Evolutionary conservation across 148 eudicot genomes (phyloP).

Genomic region (Selenicereus undatus): DNA sequence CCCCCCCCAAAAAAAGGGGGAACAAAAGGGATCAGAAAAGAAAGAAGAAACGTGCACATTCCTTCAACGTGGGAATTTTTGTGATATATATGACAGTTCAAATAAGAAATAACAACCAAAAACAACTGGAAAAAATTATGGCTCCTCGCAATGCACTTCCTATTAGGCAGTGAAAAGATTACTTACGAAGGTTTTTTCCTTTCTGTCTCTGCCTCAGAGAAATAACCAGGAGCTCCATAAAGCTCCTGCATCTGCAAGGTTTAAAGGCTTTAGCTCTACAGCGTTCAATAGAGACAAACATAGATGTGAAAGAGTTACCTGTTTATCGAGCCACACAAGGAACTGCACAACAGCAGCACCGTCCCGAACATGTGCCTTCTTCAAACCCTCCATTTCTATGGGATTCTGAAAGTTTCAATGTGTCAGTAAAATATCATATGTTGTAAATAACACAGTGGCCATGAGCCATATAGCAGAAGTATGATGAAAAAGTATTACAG

Average conservation of each 20-base stretch:
- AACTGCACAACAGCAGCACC: slow-evolving; percentile 97
- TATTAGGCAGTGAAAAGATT: neutral
- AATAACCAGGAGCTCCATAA: slow-evolving; percentile 95
- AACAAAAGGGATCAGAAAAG: neutral
- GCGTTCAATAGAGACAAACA: neutral
- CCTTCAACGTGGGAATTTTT: too few species aligned
- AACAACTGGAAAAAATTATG: neutral
- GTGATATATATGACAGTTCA: neutral
- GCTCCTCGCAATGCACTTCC: neutral
- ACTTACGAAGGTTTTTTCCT: slow-evolving; percentile 61
- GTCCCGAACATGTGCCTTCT: slow-evolving; percentile 81
- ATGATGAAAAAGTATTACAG: neutral
- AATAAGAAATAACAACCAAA: neutral
- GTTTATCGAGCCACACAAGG: slow-evolving; percentile 95
- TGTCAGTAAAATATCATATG: neutral
- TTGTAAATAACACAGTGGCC: neutral
- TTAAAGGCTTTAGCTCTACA: slow-evolving; percentile 6
- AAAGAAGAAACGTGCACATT: neutral
- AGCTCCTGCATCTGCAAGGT: slow-evolving; percentile 78
- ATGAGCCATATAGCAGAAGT: neutral
- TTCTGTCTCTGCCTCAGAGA: slow-evolving; percentile 54
- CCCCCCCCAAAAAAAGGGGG: neutral
- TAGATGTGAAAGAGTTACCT: slow-evolving; percentile 38
- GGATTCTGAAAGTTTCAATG: slow-evolving; percentile 54
- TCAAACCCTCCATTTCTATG: slow-evolving; percentile 84